Percentiles rank a stretch among this genome's conserved stretches.
These are phyloP conservation scores for Leishmania martiniquensis DNA, from an alignment of 208 protist genomes.

Conservation along the genomic window DNA sequence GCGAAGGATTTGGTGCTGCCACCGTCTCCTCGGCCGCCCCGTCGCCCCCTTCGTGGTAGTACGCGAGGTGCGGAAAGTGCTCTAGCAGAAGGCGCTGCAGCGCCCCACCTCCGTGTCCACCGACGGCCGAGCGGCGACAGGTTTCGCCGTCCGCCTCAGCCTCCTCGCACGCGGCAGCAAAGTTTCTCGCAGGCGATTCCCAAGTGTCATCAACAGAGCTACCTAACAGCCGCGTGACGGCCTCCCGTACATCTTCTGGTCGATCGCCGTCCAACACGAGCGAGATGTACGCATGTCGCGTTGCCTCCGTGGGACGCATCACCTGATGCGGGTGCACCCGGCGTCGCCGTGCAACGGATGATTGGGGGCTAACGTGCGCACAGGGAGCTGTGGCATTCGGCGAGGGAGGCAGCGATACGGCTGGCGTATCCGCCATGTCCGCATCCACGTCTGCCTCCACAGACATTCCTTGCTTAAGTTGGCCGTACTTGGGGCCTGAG, in stretches of 20 bases:
- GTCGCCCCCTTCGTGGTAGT: slow-evolving; percentile 5
- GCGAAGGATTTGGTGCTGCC: not conserved
- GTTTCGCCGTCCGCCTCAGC: not conserved
- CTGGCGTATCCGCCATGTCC: not conserved
- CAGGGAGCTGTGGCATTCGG: not conserved
- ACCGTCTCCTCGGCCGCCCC: no score
- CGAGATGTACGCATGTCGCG: slow-evolving; percentile 60
- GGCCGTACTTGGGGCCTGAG: slow-evolving; percentile 68
- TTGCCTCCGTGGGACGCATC: slow-evolving; percentile 52
- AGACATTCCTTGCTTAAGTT: slow-evolving; percentile 62
- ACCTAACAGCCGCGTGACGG: slow-evolving; percentile 49
- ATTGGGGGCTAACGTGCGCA: not conserved
- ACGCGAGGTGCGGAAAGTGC: slow-evolving; percentile 30
- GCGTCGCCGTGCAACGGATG: not conserved
- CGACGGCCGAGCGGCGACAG: not conserved
- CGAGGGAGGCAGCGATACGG: not conserved
- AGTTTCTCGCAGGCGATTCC: not conserved
- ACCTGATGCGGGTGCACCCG: slow-evolving; percentile 66
- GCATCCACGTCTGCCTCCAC: slow-evolving; percentile 41
- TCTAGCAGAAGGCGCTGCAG: slow-evolving; percentile 23
- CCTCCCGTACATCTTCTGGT: slow-evolving; percentile 41
- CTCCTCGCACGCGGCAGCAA: not conserved
- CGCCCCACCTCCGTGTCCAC: not conserved
- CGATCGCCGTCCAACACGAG: slow-evolving; percentile 75
- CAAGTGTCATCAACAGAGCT: not conserved